phyloP scores from a whole-genome alignment of 1,284 basidiomycete genomes.

The Cronartium quercuum region DNA sequence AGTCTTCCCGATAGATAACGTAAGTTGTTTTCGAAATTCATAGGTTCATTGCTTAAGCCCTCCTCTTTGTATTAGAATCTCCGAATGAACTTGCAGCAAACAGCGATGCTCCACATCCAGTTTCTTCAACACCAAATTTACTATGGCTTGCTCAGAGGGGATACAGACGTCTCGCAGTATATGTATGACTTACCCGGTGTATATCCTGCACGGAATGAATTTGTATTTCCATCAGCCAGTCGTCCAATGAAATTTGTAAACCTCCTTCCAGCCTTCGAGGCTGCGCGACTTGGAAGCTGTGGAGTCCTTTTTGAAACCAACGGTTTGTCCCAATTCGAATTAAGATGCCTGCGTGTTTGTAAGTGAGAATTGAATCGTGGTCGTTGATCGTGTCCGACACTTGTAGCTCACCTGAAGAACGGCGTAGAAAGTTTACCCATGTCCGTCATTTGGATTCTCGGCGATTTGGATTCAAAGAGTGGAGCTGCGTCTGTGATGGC shows the following conservation, averaged over 20 bases:
- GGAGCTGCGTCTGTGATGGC: constrained; percentile 60
- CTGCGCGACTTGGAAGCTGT: constrained; percentile 47
- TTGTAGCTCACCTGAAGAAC: constrained; percentile 48
- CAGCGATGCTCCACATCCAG: constrained; percentile 61
- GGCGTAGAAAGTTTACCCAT: constrained; percentile 45
- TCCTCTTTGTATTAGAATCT: constrained; percentile 56
- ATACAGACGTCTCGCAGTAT: constrained; percentile 60
- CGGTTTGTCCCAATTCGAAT: constrained; percentile 17
- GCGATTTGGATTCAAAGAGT: constrained; percentile 65
- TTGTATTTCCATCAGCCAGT: constrained; percentile 59
- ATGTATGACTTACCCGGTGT: constrained; percentile 84
- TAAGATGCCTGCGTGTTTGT: too few relatives aligned
- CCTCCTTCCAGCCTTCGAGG: constrained; percentile 55
- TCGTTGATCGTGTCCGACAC: constrained; percentile 40
- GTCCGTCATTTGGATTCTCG: constrained; percentile 63
- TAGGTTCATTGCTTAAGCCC: not conserved
- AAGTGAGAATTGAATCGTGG: not conserved
- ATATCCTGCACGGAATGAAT: constrained; percentile 62
- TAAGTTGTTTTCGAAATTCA: constrained; percentile 50
- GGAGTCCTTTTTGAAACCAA: constrained; percentile 14
- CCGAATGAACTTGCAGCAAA: constrained; percentile 59
- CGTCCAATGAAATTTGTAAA: constrained; percentile 56
- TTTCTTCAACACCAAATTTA: constrained; percentile 72
- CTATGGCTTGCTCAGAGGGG: constrained; percentile 59
- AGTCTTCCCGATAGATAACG: constrained; percentile 64